These are phyloP conservation scores for Hanseniaspora nectarophila DNA, from an alignment of 805 yeast genomes.

Conservation along the genomic window DNA sequence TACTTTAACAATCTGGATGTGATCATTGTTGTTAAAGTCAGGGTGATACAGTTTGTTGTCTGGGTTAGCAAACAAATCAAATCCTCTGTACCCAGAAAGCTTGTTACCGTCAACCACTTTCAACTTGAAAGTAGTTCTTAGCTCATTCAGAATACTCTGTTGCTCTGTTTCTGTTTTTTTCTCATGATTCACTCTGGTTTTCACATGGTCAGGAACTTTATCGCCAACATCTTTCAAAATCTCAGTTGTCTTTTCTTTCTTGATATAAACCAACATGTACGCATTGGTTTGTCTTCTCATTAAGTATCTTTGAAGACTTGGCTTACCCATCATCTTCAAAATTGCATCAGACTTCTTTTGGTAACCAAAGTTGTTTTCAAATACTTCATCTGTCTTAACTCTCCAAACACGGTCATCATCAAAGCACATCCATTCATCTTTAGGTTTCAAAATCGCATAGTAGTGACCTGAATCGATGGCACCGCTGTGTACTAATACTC, in stretches of 20 bases:
- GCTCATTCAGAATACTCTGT: slow-evolving; percentile 57
- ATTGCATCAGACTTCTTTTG: slow-evolving; percentile 42
- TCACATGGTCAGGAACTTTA: slow-evolving; percentile 58
- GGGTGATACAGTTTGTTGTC: slow-evolving; percentile 36
- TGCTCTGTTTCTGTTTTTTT: slow-evolving; percentile 41
- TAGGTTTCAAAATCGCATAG: slow-evolving; percentile 84
- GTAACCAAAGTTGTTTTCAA: slow-evolving; percentile 86
- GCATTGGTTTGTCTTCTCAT: slow-evolving; percentile 84
- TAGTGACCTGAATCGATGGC: slow-evolving; percentile 94
- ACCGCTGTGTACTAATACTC: slow-evolving; percentile 92
- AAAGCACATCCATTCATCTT: slow-evolving; percentile 73
- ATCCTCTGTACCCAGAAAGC: slow-evolving; percentile 53
- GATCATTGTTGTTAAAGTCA: slow-evolving; percentile 33
- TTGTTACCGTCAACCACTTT: slow-evolving; percentile 43
- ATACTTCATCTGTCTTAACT: slow-evolving; percentile 73
- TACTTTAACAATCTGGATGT: slow-evolving; percentile 45
- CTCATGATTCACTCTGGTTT: slow-evolving; percentile 54
- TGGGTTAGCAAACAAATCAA: slow-evolving; percentile 64
- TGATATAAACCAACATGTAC: slow-evolving; percentile 87
- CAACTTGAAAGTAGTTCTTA: slow-evolving; percentile 49
- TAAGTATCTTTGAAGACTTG: slow-evolving; percentile 50
- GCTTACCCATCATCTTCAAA: slow-evolving; percentile 41
- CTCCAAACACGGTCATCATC: slow-evolving; percentile 92
- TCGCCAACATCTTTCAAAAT: slow-evolving; percentile 49
- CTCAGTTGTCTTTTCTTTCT: slow-evolving; percentile 45